Evolutionary conservation across 345 rosid species (phyloP).

Genomic region (Lagerstroemia speciosa): DNA sequence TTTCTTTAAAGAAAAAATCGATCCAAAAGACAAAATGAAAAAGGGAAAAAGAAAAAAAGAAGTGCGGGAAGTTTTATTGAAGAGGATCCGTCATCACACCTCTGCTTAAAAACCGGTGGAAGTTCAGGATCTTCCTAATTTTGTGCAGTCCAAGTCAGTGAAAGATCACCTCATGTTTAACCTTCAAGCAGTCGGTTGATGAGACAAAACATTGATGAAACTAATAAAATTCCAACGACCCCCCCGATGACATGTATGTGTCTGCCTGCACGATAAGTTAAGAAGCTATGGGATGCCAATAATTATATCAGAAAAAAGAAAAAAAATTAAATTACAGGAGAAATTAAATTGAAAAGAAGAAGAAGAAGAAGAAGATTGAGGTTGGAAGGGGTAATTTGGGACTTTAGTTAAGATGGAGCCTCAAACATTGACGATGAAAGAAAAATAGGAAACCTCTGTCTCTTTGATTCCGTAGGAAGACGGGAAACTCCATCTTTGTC

Average conservation of each 20-base stretch:
- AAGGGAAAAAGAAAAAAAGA: too few species aligned
- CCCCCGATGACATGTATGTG: background rate
- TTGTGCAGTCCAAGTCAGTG: slow-evolving; percentile 6
- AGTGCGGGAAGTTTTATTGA: too few species aligned
- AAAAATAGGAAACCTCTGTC: background rate
- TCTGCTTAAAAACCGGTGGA: too few species aligned
- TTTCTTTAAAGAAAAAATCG: too few species aligned
- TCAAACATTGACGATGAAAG: slow-evolving; percentile 41
- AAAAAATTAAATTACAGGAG: too few species aligned
- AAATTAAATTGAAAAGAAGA: background rate
- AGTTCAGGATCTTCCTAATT: background rate
- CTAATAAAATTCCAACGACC: background rate
- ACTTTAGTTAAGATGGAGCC: slow-evolving; percentile 39
- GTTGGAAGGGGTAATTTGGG: slow-evolving; percentile 25
- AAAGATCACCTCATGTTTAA: background rate
- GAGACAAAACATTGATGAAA: slow-evolving; percentile 1
- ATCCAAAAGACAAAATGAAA: too few species aligned
- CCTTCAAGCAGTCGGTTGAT: slow-evolving; percentile 1
- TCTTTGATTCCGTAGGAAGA: slow-evolving; percentile 33
- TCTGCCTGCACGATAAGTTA: too few species aligned
- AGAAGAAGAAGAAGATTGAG: background rate
- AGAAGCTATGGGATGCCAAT: too few species aligned
- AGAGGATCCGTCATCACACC: too few species aligned
- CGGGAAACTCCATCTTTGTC: slow-evolving; percentile 22
- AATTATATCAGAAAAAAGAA: too few species aligned